Conservation (phyloP, 2,329 filamentous ascomycete genomes). For the Tolypocladium cylindrosporum region DNA sequence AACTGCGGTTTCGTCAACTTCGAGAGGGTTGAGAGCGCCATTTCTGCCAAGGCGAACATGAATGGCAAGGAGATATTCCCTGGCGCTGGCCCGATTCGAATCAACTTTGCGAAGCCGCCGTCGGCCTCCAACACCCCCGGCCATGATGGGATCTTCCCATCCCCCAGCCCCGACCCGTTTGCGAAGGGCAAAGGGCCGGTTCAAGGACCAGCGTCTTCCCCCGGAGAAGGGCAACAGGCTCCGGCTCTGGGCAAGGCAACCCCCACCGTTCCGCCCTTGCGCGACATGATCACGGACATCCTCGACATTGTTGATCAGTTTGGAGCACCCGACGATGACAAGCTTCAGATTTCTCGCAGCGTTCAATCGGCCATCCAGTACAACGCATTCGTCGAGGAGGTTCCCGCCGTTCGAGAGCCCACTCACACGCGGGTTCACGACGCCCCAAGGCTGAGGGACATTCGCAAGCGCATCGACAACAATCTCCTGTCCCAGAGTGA, state of each 20-base stretch:
- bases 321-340: constrained; percentile 73
- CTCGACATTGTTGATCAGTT: constrained; percentile 79
- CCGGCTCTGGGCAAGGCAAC: constrained; percentile 27
- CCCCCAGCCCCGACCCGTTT: constrained; percentile 83
- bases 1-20: constrained; percentile 99
- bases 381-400: constrained; percentile 65
- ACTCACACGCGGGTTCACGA: constrained; percentile 85
- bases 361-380: constrained; percentile 71
- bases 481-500: constrained; percentile 76
- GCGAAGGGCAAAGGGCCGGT: constrained; percentile 42
- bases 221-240: constrained; percentile 25
- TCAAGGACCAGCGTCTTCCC: constrained; percentile 18
- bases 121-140: constrained; percentile 84
- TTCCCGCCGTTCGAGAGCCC: constrained; percentile 80
- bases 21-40: constrained; percentile 80
- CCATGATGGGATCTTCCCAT: constrained; percentile 77
- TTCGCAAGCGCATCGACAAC: constrained; percentile 96
- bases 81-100: constrained; percentile 84
- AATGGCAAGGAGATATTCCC: constrained; percentile 99
- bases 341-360: constrained; percentile 57
- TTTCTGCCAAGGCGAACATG: constrained; percentile 76
- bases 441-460: constrained; percentile 87
- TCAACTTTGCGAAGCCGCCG: constrained; percentile 95
- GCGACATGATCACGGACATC: constrained; percentile 75
- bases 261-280: constrained; percentile 60